Evolutionary conservation across 352 stramenopile species (phyloP), one percentile per base, ranked within the genome.

Genomic region (Phytophthora agathidicida): DNA sequence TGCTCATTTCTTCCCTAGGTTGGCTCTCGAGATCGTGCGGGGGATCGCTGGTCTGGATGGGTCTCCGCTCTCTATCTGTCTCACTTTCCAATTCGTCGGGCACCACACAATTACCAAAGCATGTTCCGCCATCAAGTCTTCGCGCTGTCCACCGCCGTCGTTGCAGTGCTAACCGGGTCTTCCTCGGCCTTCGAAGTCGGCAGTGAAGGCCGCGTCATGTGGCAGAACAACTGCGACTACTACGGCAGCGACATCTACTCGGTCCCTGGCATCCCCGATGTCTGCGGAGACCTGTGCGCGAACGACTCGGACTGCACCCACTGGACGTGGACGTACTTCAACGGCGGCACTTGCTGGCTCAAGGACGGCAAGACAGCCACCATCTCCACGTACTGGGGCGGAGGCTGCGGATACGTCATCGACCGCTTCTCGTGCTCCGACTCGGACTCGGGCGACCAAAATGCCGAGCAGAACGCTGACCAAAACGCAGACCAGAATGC

Each of bases 311-410:
- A 57, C 13, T 83, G 73, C 61, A 68, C 68, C 14, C 73, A 80
- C 57, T 83, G 73, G 73, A 46, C 57, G 16, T 83, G 74, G 71
- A 73, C 52, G 11, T 60, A 66, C 38, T 67, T 65, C 41, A 65
- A 76, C 37, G 71, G 68, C 35, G 68, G 71, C n/a, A 73, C 60
- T 2, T 77, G 74, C 54, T 84, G 74, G 74, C 68, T 84, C 46
- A 84, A 84, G 65, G 58, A 37, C 47, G 65, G 64, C 20, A 32
- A 54, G 14, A 61, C 51, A 5, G 51, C 39, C 22, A 27, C 51
- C 7, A 52, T 60, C 31, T 48, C 26, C 22, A 64, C 26, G 3
- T 51, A 64, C 37, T 70, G 53, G 37, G 75, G 74, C 10, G 60
- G 45, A 17, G 49, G 55, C 37, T 81, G 74, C 19, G 74, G 74